Conservation (phyloP, 2,329 filamentous ascomycete species). For the Penicillium sp. region DNA sequence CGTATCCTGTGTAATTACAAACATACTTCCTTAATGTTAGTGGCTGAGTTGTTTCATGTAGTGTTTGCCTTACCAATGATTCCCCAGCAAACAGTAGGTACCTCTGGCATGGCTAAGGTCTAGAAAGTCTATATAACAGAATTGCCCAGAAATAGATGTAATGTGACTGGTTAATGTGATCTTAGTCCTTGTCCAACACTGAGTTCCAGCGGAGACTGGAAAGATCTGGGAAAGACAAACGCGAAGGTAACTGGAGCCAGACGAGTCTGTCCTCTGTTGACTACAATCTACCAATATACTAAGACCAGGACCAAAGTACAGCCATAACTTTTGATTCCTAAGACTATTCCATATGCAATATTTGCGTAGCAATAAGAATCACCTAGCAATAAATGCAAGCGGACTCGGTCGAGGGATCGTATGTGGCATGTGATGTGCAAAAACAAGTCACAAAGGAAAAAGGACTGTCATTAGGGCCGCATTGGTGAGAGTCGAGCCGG, state of each 20-base stretch:
- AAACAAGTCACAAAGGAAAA: conserved; percentile 14
- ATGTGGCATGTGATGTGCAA: conserved; percentile 15
- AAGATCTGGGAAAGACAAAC: not conserved
- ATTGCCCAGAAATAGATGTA: too few relatives aligned
- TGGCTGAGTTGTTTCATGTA: too few relatives aligned
- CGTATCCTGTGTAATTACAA: not conserved
- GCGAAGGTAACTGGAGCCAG: too few relatives aligned
- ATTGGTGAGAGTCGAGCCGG: not conserved
- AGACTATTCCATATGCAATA: conserved; percentile 16
- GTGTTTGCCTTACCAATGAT: too few relatives aligned
- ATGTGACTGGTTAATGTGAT: too few relatives aligned
- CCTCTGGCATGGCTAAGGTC: too few relatives aligned
- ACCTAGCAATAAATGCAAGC: conserved; percentile 22
- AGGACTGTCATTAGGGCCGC: conserved; percentile 19
- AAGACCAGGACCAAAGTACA: not conserved
- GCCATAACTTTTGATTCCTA: conserved; percentile 7
- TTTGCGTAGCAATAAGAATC: conserved; percentile 17
- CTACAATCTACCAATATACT: not conserved
- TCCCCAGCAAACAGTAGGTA: too few relatives aligned
- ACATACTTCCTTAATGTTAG: too few relatives aligned
- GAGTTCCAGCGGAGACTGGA: too few relatives aligned
- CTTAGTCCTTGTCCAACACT: too few relatives aligned
- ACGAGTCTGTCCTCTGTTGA: not conserved
- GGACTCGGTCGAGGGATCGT: conserved; percentile 2
- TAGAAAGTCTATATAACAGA: too few relatives aligned